Conservation (phyloP, 768 basidiomycete species). For the Strobilomyces echinocephalus region DNA sequence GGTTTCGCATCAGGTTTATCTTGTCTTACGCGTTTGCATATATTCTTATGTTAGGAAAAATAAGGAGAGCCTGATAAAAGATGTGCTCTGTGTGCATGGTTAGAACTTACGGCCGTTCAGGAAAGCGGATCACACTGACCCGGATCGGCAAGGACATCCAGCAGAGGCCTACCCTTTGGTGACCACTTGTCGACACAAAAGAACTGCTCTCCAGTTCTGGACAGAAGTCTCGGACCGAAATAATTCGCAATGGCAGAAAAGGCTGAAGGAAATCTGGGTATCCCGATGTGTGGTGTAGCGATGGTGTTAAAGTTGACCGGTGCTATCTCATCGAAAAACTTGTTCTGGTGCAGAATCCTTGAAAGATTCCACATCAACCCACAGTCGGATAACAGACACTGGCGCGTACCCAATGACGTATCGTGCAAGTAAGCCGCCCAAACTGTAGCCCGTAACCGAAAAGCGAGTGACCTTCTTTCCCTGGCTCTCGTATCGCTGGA, state of each 20-base stretch:
- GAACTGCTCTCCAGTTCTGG: slow-evolving; percentile 78
- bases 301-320: slow-evolving; percentile 82
- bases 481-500: slow-evolving; percentile 47
- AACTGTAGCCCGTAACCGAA: slow-evolving; percentile 71
- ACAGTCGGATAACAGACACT: background rate
- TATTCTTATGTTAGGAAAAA: slow-evolving; percentile 65
- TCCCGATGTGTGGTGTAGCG: slow-evolving; percentile 80
- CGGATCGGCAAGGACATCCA: slow-evolving; percentile 80
- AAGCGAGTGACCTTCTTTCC: slow-evolving; percentile 62
- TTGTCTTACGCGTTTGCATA: slow-evolving; percentile 72
- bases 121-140: slow-evolving; percentile 34
- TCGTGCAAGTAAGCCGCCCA: slow-evolving; percentile 79
- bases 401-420: slow-evolving; percentile 63
- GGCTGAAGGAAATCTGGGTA: slow-evolving; percentile 58
- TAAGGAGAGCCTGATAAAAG: slow-evolving; percentile 67
- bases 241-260: slow-evolving; percentile 47
- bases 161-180: slow-evolving; percentile 55
- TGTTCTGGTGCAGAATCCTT: slow-evolving; percentile 59
- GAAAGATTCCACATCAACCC: slow-evolving; percentile 1
- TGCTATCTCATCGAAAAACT: slow-evolving; percentile 65
- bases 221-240: slow-evolving; percentile 66
- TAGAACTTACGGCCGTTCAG: background rate
- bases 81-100: slow-evolving; percentile 47
- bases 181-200: slow-evolving; percentile 73
- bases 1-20: background rate